phyloP scores from a whole-genome alignment of 2,329 filamentous ascomycete genomes.

The Fusarium newnesense region DNA sequence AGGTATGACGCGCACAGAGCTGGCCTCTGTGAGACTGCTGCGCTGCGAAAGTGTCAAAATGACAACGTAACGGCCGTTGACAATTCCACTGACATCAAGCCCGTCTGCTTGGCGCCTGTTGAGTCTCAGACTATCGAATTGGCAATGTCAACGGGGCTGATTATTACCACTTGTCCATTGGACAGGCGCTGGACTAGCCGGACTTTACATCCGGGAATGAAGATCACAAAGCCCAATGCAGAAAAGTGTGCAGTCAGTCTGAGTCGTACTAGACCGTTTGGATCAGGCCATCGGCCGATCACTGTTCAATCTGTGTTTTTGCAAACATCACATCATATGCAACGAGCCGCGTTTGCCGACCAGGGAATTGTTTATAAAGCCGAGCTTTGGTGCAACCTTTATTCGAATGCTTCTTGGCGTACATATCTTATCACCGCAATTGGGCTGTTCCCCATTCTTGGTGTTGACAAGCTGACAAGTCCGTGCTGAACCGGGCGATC shows the following conservation, averaged over 20 bases:
- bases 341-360: background rate
- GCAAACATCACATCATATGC: slow-evolving; percentile 13
- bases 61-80: background rate
- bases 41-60: background rate
- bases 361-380: slow-evolving; percentile 9
- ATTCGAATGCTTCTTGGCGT: slow-evolving; percentile 7
- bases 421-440: background rate
- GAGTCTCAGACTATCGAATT: background rate
- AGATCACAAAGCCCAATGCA: background rate
- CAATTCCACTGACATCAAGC: slow-evolving; percentile 14
- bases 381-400: background rate
- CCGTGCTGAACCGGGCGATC: background rate
- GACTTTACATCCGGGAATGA: slow-evolving; percentile 17
- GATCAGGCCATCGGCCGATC: slow-evolving; percentile 20
- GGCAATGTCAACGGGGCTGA: background rate
- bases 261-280: slow-evolving; percentile 14
- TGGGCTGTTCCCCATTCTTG: background rate
- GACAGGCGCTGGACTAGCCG: background rate
- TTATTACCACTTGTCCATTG: background rate
- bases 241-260: slow-evolving; percentile 1
- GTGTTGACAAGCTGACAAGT: slow-evolving; percentile 6
- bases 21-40: slow-evolving; percentile 1
- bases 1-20: slow-evolving; percentile 20
- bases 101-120: slow-evolving; percentile 3
- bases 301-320: background rate